Percentiles rank a stretch among this genome's conserved stretches.
Conservation (phyloP, 1,284 basidiomycete genomes). For the Sutorius eximius region DNA sequence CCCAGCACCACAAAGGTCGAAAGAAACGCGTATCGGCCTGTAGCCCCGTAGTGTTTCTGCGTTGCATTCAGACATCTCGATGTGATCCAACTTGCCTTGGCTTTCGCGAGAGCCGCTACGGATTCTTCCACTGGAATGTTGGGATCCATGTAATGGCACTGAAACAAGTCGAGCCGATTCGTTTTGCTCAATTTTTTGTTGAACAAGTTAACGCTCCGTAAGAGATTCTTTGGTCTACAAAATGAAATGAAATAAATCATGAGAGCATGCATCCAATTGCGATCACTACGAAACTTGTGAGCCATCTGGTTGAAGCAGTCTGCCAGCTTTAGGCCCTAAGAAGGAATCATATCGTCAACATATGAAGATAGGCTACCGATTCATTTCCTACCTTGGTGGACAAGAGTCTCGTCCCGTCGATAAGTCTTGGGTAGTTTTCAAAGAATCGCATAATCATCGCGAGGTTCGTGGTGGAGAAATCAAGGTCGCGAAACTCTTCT, state of each 20-base stretch:
- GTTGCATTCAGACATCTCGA: slow-evolving; percentile 53
- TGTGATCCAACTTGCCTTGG: slow-evolving; percentile 49
- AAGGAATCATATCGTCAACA: not conserved
- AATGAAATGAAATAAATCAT: not conserved
- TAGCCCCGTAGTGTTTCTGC: slow-evolving; percentile 50
- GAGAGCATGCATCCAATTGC: too few relatives aligned
- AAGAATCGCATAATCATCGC: slow-evolving; percentile 47
- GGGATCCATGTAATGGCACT: slow-evolving; percentile 42
- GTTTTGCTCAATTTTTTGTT: slow-evolving; percentile 44
- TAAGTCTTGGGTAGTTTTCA: slow-evolving; percentile 52
- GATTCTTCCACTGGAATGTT: slow-evolving; percentile 38
- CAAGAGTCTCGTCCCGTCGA: slow-evolving; percentile 45
- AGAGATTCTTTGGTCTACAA: slow-evolving; percentile 36
- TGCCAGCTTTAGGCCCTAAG: not conserved
- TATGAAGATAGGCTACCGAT: not conserved
- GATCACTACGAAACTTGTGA: slow-evolving; percentile 2
- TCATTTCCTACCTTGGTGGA: slow-evolving; percentile 36
- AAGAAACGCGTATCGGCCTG: slow-evolving; percentile 21
- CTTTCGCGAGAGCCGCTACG: slow-evolving; percentile 33
- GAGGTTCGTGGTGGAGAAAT: slow-evolving; percentile 39
- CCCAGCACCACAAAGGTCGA: not conserved
- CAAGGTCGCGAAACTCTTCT: slow-evolving; percentile 36
- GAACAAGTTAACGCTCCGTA: slow-evolving; percentile 40
- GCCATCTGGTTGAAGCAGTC: not conserved
- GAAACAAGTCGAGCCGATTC: slow-evolving; percentile 51